Percentiles rank a stretch among this genome's conserved stretches.
phyloP scores from a whole-genome alignment of 441 rosid genomes.

The Rhodomyrtus psidioides region DNA sequence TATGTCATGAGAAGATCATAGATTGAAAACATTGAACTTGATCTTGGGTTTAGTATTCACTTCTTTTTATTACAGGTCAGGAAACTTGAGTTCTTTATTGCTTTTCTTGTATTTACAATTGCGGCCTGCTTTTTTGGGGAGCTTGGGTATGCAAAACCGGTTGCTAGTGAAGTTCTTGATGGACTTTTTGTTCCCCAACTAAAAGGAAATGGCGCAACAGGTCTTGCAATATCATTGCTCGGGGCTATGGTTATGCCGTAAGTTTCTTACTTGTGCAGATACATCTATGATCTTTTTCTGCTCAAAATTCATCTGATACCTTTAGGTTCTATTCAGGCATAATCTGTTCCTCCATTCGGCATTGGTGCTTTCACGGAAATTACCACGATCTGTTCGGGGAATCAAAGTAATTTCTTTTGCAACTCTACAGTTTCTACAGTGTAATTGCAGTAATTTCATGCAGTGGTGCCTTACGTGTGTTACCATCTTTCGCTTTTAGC shows the following conservation, averaged over 20 bases:
- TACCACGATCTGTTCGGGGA: conserved; percentile 71
- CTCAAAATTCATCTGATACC: not conserved
- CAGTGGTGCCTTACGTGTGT: not conserved
- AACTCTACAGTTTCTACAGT: not conserved
- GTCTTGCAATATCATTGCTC: conserved; percentile 87
- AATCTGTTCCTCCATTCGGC: conserved; percentile 96
- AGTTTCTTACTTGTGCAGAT: conserved; percentile 19
- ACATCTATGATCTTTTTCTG: not conserved
- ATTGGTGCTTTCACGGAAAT: conserved; percentile 83
- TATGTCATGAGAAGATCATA: not conserved
- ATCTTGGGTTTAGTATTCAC: not conserved
- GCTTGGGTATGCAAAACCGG: conserved; percentile 81
- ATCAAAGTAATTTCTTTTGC: conserved; percentile 44
- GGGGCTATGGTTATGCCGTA: conserved; percentile 99
- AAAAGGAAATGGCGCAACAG: conserved; percentile 89
- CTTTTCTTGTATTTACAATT: conserved; percentile 71
- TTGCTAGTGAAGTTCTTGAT: conserved; percentile 49
- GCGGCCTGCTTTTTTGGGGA: conserved; percentile 77
- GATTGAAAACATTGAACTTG: not conserved
- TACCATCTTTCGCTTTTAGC: not conserved
- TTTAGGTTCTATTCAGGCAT: conserved; percentile 43
- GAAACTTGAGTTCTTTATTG: conserved; percentile 81
- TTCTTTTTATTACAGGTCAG: conserved; percentile 40
- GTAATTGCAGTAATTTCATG: not conserved
- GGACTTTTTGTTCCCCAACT: conserved; percentile 95